These are phyloP conservation scores for Linnemannia schmuckeri DNA, from an alignment of 192 early-diverging fungal genomes.

Conservation along the genomic window DNA sequence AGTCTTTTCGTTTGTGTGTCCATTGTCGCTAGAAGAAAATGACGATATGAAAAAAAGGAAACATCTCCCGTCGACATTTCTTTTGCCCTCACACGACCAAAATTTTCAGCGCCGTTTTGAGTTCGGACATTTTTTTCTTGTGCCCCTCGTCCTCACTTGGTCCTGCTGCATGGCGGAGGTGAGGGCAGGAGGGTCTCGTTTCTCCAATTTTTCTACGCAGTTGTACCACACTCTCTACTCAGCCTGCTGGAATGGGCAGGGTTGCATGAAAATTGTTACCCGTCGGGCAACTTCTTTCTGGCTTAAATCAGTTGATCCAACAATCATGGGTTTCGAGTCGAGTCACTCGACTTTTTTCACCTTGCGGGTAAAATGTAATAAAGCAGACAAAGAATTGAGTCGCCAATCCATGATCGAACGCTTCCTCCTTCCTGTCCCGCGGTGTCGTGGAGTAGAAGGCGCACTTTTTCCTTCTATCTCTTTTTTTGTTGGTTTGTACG, in stretches of 20 bases:
- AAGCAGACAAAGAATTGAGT: neutral
- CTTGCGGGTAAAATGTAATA: neutral
- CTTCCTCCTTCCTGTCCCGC: neutral
- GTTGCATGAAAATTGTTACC: neutral
- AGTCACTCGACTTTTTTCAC: neutral
- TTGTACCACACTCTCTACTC: neutral
- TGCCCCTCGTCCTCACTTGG: neutral
- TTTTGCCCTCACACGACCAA: constrained; percentile 8
- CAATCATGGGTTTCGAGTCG: neutral
- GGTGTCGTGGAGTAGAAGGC: neutral
- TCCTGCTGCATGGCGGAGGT: neutral
- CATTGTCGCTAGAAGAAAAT: neutral
- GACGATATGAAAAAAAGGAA: neutral
- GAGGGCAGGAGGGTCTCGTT: neutral
- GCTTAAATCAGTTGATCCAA: neutral
- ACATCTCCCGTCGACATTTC: neutral
- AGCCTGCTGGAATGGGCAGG: neutral
- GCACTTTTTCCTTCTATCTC: neutral
- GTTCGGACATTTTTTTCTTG: neutral
- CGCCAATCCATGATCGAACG: neutral
- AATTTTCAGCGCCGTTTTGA: neutral
- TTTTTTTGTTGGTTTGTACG: neutral
- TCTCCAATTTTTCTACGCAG: neutral
- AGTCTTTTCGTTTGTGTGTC: neutral
- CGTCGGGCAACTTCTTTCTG: neutral